phyloP scores from a whole-genome alignment of 805 yeast genomes.

The Candida ascalaphidarum region DNA sequence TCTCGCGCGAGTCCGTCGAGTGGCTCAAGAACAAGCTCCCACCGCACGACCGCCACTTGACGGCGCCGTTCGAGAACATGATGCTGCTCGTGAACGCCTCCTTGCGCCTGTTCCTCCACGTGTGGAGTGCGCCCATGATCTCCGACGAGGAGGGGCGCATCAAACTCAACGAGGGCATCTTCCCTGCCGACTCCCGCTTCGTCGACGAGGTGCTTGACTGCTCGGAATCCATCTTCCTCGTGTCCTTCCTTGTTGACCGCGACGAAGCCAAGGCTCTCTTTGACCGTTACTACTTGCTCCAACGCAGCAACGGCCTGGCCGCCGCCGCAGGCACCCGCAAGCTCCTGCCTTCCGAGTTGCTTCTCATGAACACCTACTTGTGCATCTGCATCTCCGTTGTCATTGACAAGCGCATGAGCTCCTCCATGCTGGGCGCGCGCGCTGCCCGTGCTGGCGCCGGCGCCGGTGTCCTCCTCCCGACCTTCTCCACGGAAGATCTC shows the following conservation, averaged over 20 bases:
- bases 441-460: neutral
- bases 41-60: conserved; percentile 5
- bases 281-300: conserved; percentile 16
- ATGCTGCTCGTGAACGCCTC: conserved; percentile 16
- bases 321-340: conserved; percentile 4
- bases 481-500: conserved; percentile 2
- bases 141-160: conserved; percentile 4
- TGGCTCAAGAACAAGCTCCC: conserved; percentile 21
- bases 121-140: conserved; percentile 6
- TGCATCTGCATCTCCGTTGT: conserved; percentile 15
- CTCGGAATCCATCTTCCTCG: conserved; percentile 9
- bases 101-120: conserved; percentile 6
- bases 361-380: conserved; percentile 23
- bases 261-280: conserved; percentile 13
- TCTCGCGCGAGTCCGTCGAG: conserved; percentile 23
- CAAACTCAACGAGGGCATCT: conserved; percentile 3
- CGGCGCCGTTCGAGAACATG: conserved; percentile 19
- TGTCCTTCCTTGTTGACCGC: conserved; percentile 11
- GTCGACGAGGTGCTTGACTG: conserved; percentile 17
- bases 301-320: conserved; percentile 3
- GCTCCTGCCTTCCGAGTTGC: conserved; percentile 21
- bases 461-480: conserved; percentile 1
- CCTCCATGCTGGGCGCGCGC: too few species aligned
- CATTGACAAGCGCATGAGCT: conserved; percentile 9
- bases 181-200: conserved; percentile 13